Evolutionary conservation across 2,329 filamentous ascomycete species (phyloP), one percentile per base, ranked within the genome.

Genomic region (Alternaria ethzedia): DNA sequence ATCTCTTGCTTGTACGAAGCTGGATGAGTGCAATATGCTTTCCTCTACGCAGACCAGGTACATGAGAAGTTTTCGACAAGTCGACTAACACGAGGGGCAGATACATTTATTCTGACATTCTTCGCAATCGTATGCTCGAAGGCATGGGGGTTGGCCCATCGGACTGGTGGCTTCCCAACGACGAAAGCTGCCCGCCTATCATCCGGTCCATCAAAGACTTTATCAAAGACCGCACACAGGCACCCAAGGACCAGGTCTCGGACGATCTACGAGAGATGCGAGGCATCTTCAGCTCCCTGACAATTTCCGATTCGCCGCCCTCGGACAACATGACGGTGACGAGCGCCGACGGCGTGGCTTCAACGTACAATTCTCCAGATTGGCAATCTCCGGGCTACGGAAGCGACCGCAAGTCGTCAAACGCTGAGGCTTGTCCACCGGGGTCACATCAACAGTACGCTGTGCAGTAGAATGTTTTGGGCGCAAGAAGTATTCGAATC

Each of bases 131-230:
- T 68, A 91, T 98, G 86, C 89, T 91, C 30, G 86, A 91, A 50
- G 79, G 93, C 23, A 97, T 96, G 85, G 84, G 87, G 63, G 87
- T 92, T 13, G 88, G 90, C 20, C 88, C 94, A 57, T 87, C 88
- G 47, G 86, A 90, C 61, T 97, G 94, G 93, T 99, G 96, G 96
- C 86, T 97, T 3, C 92, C 94, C 3, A 87, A 96, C 77, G 88
- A 93, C 66, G 91, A 95, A 81, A 89, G 88, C 2, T 91, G 91
- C 72, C 90, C 88, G 11, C 87, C 88, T 1, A 87, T 96, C 45
- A 85, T 97, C 57, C 90, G 89, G 55, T 90, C 87, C 57, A 89
- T 97, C 65, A 90, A 94, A 20, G 87, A 88, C 45, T 94, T 97
- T 80, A 92, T 94, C 26, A 89, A 92, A 70, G 92, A 96, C 68